Evolutionary conservation across 768 basidiomycete genomes (phyloP).

Genomic region (Xerocomellus amylosporus): DNA sequence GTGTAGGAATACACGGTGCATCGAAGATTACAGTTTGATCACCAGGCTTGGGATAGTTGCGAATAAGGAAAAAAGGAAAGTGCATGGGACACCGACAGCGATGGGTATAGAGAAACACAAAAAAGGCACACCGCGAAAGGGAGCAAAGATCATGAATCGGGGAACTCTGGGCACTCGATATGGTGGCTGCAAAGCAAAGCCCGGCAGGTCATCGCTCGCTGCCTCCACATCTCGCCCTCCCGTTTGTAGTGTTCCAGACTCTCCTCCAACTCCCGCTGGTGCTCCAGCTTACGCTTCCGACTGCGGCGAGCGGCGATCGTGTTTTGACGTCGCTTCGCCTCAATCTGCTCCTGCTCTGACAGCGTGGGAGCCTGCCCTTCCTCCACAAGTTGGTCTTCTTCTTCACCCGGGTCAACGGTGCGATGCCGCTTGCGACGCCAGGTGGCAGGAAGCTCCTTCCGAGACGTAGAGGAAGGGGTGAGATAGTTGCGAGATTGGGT

Average conservation of each 20-base stretch:
- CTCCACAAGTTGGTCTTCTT: constrained; percentile 40
- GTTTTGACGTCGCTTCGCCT: constrained; percentile 77
- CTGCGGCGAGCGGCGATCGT: constrained; percentile 82
- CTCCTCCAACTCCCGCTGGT: constrained; percentile 64
- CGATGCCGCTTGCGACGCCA: constrained; percentile 64
- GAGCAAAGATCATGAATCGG: constrained; percentile 22
- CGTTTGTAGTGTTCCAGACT: constrained; percentile 47
- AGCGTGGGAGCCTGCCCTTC: constrained; percentile 37
- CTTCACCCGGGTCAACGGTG: constrained; percentile 45
- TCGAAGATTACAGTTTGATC: constrained; percentile 37
- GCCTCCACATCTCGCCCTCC: constrained; percentile 65
- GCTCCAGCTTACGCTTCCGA: constrained; percentile 69
- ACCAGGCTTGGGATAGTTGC: background rate
- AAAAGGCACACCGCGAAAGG: background rate
- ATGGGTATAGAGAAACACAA: constrained; percentile 9
- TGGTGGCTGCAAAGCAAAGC: constrained; percentile 57
- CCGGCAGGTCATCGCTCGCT: constrained; percentile 45
- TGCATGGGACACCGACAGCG: background rate
- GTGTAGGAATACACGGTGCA: constrained; percentile 39
- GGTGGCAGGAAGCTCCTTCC: constrained; percentile 72
- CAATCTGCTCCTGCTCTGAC: constrained; percentile 65
- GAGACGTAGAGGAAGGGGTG: constrained; percentile 70
- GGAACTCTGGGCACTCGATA: constrained; percentile 53
- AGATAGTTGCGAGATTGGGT: constrained; percentile 76
- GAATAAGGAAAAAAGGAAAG: constrained; percentile 11